These are phyloP conservation scores for Phytopythium ostracodes DNA, from an alignment of 352 stramenopile genomes.

Conservation along the genomic window DNA sequence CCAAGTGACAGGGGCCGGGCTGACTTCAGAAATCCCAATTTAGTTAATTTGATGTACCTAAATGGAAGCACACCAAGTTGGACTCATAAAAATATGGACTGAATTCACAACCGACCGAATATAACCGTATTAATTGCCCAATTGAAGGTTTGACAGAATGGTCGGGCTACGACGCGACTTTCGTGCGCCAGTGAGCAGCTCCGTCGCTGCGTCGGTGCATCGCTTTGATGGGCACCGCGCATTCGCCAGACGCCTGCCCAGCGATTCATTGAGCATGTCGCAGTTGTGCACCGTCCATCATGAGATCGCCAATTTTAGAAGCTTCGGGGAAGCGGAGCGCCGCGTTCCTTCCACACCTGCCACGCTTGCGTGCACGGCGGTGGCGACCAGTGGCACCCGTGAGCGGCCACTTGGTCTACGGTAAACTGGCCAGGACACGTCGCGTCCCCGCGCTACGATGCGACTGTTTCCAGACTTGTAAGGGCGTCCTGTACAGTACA, in stretches of 20 bases:
- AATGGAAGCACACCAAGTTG: not conserved
- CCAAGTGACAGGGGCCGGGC: not conserved
- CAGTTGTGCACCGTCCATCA: not conserved
- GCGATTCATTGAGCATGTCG: constrained; percentile 1
- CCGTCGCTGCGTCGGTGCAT: not conserved
- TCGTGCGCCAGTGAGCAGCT: constrained; percentile 1
- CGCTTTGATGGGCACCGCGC: not conserved
- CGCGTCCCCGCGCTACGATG: not conserved
- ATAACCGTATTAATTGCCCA: too few relatives aligned
- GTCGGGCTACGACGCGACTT: not conserved
- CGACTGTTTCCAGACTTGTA: not conserved
- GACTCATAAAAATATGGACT: too few relatives aligned
- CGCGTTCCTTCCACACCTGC: not conserved
- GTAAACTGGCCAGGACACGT: not conserved
- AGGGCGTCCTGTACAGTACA: too few relatives aligned
- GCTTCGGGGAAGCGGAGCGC: constrained; percentile 1
- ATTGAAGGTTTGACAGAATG: not conserved
- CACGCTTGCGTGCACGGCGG: not conserved
- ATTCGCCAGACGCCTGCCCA: not conserved
- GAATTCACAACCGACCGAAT: too few relatives aligned
- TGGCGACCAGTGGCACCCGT: not conserved
- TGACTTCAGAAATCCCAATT: not conserved
- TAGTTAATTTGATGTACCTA: not conserved
- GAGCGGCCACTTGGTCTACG: not conserved
- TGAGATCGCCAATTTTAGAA: not conserved